A percentile compares a stretch with the other conserved stretches of the same genome.
These are phyloP conservation scores for Ophiosphaerella herpotricha DNA, from an alignment of 2,329 filamentous ascomycete species.

Conservation along the genomic window DNA sequence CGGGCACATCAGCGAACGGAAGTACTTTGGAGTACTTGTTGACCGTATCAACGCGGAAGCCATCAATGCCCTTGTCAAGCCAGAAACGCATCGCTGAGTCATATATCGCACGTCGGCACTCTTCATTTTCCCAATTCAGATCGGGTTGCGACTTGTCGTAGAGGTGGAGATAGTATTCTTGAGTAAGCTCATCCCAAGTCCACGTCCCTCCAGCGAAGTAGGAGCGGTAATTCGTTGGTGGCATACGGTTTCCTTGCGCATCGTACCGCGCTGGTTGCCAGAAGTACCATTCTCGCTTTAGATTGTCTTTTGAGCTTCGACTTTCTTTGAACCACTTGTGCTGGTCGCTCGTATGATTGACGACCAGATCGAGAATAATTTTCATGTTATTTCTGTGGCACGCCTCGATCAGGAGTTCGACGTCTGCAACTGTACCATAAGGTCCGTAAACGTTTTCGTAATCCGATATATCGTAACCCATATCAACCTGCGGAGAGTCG, in stretches of 20 bases:
- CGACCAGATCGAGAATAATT: constrained; percentile 74
- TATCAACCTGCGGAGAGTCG: constrained; percentile 67
- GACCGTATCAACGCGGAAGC: constrained; percentile 56
- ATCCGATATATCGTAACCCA: constrained; percentile 73
- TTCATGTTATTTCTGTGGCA: constrained; percentile 68
- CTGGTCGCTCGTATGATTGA: constrained; percentile 77
- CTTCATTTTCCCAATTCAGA: constrained; percentile 55
- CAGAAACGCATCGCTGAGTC: constrained; percentile 53
- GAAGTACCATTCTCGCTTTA: constrained; percentile 74
- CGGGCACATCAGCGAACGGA: constrained; percentile 48
- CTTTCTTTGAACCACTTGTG: constrained; percentile 74
- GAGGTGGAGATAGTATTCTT: constrained; percentile 54
- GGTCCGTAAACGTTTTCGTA: constrained; percentile 68
- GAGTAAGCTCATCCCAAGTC: constrained; percentile 54
- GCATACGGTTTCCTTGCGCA: constrained; percentile 57
- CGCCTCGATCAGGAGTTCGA: constrained; percentile 64
- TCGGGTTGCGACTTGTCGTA: constrained; percentile 55
- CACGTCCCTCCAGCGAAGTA: constrained; percentile 47
- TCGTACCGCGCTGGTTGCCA: constrained; percentile 65
- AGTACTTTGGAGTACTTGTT: constrained; percentile 55
- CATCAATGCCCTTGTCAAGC: constrained; percentile 53
- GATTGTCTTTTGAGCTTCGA: constrained; percentile 62
- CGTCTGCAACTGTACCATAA: constrained; percentile 70
- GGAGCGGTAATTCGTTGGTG: constrained; percentile 61
- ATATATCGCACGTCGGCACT: constrained; percentile 52